Conservation (phyloP, 2,329 filamentous ascomycete species). For the Paramyrothecium sp. region DNA sequence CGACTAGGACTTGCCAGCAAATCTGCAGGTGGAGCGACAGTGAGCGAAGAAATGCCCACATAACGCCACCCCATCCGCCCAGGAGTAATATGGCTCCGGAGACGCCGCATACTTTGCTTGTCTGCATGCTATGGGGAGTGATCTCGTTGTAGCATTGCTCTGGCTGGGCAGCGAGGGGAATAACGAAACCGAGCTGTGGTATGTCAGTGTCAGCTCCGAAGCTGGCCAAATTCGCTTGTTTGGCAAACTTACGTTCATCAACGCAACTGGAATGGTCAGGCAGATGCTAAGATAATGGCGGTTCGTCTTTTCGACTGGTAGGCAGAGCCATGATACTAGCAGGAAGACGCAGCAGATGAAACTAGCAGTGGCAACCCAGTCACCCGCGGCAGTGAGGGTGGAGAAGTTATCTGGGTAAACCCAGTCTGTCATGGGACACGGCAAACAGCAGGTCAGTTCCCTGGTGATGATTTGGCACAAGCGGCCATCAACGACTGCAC, state of each 20-base stretch:
- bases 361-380: constrained; percentile 78
- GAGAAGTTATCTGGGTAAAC: constrained; percentile 60
- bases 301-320: constrained; percentile 86
- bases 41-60: constrained; percentile 90
- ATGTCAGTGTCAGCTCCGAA: constrained; percentile 13
- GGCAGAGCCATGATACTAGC: constrained; percentile 72
- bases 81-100: constrained; percentile 84
- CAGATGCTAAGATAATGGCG: constrained; percentile 93
- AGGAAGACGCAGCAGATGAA: constrained; percentile 73
- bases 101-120: constrained; percentile 77
- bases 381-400: constrained; percentile 63
- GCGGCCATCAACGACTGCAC: constrained; percentile 56
- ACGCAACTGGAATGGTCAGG: constrained; percentile 69
- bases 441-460: constrained; percentile 73
- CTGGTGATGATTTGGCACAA: constrained; percentile 48
- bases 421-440: constrained; percentile 86
- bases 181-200: constrained; percentile 77
- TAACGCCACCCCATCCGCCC: constrained; percentile 78
- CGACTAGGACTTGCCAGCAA: constrained; percentile 92
- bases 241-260: constrained; percentile 70
- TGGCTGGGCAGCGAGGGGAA: constrained; percentile 77
- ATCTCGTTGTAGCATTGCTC: constrained; percentile 85
- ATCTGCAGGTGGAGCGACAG: constrained; percentile 95
- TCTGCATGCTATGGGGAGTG: constrained; percentile 90
- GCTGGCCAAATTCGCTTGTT: not conserved